phyloP scores from a whole-genome alignment of 2,329 filamentous ascomycete species.

The Exophiala alcalophila region DNA sequence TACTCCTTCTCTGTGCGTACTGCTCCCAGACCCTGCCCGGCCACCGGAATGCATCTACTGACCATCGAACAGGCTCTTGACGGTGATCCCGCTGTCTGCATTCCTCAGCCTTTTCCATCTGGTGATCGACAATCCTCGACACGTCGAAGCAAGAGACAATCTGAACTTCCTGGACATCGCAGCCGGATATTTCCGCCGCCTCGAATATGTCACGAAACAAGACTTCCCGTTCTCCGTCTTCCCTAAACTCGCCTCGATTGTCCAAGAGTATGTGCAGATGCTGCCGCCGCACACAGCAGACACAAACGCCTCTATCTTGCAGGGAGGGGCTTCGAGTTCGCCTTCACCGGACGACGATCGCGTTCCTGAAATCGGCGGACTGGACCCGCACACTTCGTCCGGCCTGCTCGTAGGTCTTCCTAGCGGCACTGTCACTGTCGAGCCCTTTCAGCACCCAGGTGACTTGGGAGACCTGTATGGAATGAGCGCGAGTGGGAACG shows the following conservation, averaged over 20 bases:
- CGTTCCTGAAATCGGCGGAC: neutral
- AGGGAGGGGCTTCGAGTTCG: neutral
- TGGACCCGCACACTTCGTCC: neutral
- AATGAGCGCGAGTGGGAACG: neutral
- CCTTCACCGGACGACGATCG: neutral
- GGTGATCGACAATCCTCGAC: slow-evolving; percentile 39
- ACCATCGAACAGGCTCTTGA: slow-evolving; percentile 30
- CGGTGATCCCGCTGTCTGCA: slow-evolving; percentile 39
- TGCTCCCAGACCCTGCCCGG: slow-evolving; percentile 2
- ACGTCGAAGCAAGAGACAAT: slow-evolving; percentile 38
- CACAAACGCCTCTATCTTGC: neutral
- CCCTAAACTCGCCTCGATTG: slow-evolving; percentile 1
- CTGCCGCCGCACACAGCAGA: neutral
- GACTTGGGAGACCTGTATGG: slow-evolving; percentile 3
- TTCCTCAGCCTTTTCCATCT: slow-evolving; percentile 45
- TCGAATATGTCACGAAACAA: slow-evolving; percentile 34
- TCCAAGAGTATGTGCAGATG: slow-evolving; percentile 3
- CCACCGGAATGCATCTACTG: slow-evolving; percentile 2
- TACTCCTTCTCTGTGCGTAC: slow-evolving; percentile 37
- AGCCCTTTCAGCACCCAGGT: neutral
- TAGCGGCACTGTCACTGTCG: no score
- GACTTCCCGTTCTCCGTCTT: slow-evolving; percentile 5
- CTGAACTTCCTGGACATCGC: slow-evolving; percentile 43
- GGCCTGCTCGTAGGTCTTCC: neutral
- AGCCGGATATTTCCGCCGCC: slow-evolving; percentile 44